Evolutionary conservation across 2,329 filamentous ascomycete species (phyloP).

Genomic region (Phaeosphaeriaceae sp.): DNA sequence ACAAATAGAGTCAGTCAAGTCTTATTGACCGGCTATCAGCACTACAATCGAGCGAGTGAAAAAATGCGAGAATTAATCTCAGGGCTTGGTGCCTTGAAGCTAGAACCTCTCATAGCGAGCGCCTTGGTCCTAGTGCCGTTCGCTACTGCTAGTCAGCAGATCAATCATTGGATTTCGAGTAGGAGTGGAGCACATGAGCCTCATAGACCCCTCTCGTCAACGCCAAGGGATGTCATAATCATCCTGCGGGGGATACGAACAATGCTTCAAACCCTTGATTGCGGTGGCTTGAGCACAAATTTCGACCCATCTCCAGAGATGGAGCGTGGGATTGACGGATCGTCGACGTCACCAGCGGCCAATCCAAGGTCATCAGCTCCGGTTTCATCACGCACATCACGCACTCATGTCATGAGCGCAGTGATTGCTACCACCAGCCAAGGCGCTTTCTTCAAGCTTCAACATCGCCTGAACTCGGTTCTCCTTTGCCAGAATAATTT

Average conservation of each 20-base stretch:
- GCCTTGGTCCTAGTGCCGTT: constrained; percentile 5
- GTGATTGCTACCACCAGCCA: constrained; percentile 14
- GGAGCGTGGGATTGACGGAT: not conserved
- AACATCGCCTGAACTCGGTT: constrained; percentile 8
- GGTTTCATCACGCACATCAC: constrained; percentile 2
- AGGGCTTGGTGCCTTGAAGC: constrained; percentile 2
- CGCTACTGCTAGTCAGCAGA: constrained; percentile 3
- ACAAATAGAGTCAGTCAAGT: constrained; percentile 5
- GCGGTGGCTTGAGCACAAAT: not conserved
- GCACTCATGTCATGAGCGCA: constrained; percentile 14
- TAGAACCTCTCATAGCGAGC: constrained; percentile 21
- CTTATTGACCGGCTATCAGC: constrained; percentile 17
- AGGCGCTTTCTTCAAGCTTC: constrained; percentile 9
- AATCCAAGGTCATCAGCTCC: constrained; percentile 1
- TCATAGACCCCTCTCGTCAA: not conserved
- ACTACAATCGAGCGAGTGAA: constrained; percentile 19
- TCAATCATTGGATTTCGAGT: constrained; percentile 4
- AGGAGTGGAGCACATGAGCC: not conserved
- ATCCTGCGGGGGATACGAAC: constrained; percentile 3
- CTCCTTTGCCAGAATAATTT: not conserved
- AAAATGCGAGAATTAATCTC: constrained; percentile 21
- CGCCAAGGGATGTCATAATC: constrained; percentile 1
- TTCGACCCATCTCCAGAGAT: not conserved
- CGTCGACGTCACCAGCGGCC: not conserved
- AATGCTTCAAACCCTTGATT: not conserved